A percentile compares a stretch with the other conserved stretches of the same genome.
Conservation (phyloP, 345 rosid species). For the Ailanthus altissimus region DNA sequence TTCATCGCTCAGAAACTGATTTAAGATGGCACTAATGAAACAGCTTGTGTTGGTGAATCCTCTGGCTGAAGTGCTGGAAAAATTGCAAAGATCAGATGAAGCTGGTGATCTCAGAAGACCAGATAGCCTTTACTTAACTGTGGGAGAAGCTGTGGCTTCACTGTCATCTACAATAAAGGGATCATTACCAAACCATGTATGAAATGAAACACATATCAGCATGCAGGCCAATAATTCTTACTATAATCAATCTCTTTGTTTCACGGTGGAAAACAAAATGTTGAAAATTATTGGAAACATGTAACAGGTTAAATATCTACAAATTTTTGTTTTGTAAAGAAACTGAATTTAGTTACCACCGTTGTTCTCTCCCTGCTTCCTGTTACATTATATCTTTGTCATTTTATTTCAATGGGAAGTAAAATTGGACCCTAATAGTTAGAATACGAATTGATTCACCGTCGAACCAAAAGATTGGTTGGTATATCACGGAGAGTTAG, state of each 20-base stretch:
- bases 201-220: slow-evolving; percentile 22
- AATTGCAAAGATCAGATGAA: slow-evolving; percentile 67
- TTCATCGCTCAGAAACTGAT: not conserved
- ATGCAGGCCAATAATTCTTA: not conserved
- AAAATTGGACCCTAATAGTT: no score
- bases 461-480: no score
- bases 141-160: slow-evolving; percentile 84
- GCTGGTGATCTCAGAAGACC: slow-evolving; percentile 44
- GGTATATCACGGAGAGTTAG: no score
- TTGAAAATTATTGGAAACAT: not conserved
- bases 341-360: not conserved
- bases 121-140: slow-evolving; percentile 69
- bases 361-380: not conserved
- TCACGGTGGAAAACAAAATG: not conserved
- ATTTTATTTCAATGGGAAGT: no score
- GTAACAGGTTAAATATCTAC: not conserved
- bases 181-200: slow-evolving; percentile 46
- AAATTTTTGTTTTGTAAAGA: not conserved
- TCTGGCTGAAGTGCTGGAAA: slow-evolving; percentile 79
- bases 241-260: not conserved
- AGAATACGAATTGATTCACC: no score
- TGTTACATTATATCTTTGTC: no score
- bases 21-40: not conserved
- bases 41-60: slow-evolving; percentile 97
- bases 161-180: slow-evolving; percentile 59